Percentiles rank a stretch among this genome's conserved stretches.
Conservation (phyloP, 805 yeast genomes). For the Suhomyces vadensis region DNA sequence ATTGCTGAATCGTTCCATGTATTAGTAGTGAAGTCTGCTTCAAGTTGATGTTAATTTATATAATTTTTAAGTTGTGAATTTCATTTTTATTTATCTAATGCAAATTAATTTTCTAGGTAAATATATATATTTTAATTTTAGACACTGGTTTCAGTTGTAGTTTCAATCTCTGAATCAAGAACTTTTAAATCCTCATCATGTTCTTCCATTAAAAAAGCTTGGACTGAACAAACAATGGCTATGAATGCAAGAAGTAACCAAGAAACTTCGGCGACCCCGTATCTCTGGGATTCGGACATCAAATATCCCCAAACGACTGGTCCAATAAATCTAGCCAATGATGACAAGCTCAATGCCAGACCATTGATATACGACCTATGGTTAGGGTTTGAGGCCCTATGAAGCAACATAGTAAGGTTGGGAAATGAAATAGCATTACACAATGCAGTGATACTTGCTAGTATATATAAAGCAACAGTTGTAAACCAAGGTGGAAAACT, state of each 20-base stretch:
- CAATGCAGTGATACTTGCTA: constrained; percentile 29
- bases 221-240: constrained; percentile 19
- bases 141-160: background rate
- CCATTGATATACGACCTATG: constrained; percentile 63
- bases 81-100: too few relatives aligned
- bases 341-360: constrained; percentile 51
- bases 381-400: constrained; percentile 52
- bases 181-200: constrained; percentile 22
- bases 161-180: background rate
- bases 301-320: constrained; percentile 57
- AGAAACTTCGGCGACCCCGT: constrained; percentile 26
- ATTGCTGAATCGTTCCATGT: constrained; percentile 25
- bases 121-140: background rate
- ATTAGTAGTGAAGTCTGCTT: constrained; percentile 18
- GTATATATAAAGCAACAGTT: constrained; percentile 27
- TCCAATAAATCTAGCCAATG: constrained; percentile 57
- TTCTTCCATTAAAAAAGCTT: constrained; percentile 26
- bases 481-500: constrained; percentile 24
- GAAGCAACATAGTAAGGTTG: constrained; percentile 52
- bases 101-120: background rate
- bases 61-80: background rate
- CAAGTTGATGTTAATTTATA: background rate
- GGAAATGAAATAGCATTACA: constrained; percentile 53
- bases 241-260: constrained; percentile 35
- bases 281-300: constrained; percentile 30